These are phyloP conservation scores for Orbilia quercus DNA, from an alignment of 2,329 filamentous ascomycete genomes.

Conservation along the genomic window DNA sequence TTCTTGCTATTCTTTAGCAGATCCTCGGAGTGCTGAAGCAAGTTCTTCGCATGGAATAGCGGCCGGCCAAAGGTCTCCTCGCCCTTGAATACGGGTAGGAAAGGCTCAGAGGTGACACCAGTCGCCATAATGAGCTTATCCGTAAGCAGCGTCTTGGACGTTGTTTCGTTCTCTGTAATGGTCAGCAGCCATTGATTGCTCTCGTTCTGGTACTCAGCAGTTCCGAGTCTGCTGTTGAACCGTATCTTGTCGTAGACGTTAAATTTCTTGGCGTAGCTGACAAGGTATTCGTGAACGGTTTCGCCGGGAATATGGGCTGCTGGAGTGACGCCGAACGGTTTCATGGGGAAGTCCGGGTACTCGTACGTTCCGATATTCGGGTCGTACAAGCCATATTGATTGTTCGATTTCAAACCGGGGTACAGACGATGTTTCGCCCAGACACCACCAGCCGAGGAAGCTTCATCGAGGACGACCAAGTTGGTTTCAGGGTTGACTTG, in stretches of 20 bases:
- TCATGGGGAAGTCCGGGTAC: slow-evolving; percentile 78
- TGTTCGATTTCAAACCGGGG: slow-evolving; percentile 77
- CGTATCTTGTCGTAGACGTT: slow-evolving; percentile 64
- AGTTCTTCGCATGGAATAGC: slow-evolving; percentile 68
- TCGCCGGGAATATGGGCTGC: slow-evolving; percentile 67
- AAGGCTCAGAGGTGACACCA: slow-evolving; percentile 68
- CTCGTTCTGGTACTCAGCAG: slow-evolving; percentile 62
- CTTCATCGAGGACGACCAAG: slow-evolving; percentile 71
- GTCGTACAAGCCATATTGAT: slow-evolving; percentile 74
- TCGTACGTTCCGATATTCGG: slow-evolving; percentile 64
- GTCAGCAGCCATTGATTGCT: slow-evolving; percentile 65
- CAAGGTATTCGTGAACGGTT: slow-evolving; percentile 67
- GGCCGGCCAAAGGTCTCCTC: slow-evolving; percentile 65
- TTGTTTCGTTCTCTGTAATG: slow-evolving; percentile 61
- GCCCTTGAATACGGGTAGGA: slow-evolving; percentile 66
- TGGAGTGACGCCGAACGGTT: slow-evolving; percentile 61
- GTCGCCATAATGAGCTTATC: slow-evolving; percentile 69
- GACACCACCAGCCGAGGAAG: slow-evolving; percentile 72
- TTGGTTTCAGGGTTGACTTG: slow-evolving; percentile 70
- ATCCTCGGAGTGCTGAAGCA: slow-evolving; percentile 63
- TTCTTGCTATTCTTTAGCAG: slow-evolving; percentile 64
- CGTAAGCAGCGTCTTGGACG: slow-evolving; percentile 44
- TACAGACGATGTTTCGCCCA: slow-evolving; percentile 77
- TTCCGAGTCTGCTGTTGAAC: slow-evolving; percentile 63
- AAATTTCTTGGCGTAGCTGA: slow-evolving; percentile 65